Evolutionary conservation across 768 basidiomycete genomes (phyloP).

Genomic region (Pleurotus cornucopiae): DNA sequence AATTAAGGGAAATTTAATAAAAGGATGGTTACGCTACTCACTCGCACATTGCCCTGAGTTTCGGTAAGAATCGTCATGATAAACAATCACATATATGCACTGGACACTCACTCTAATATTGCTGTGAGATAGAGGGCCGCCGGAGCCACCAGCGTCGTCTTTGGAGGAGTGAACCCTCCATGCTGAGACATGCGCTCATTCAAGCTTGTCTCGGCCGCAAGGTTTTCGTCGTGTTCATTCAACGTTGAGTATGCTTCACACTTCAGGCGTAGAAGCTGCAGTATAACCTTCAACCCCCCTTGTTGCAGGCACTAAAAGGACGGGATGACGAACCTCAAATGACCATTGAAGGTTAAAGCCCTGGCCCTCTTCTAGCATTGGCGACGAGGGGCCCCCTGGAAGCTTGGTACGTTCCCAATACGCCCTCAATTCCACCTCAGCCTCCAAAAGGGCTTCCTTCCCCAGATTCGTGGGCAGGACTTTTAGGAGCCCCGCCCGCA

Average conservation of each 20-base stretch:
- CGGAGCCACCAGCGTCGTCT: constrained; percentile 61
- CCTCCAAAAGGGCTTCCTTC: constrained; percentile 89
- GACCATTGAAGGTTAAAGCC: constrained; percentile 71
- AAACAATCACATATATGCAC: constrained; percentile 15
- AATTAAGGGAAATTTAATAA: constrained; percentile 9
- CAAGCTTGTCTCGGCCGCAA: constrained; percentile 55
- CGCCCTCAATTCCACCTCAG: constrained; percentile 86
- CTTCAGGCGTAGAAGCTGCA: constrained; percentile 74
- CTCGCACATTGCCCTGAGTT: constrained; percentile 79
- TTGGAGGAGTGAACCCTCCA: constrained; percentile 45
- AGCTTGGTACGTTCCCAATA: constrained; percentile 75
- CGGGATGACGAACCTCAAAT: constrained; percentile 55
- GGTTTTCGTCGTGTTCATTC: constrained; percentile 77
- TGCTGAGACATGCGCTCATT: constrained; percentile 55
- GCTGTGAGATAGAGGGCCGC: constrained; percentile 90
- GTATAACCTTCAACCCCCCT: constrained; percentile 10
- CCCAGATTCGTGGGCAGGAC: constrained; percentile 78
- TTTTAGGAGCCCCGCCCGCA: constrained; percentile 68
- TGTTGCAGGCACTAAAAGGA: constrained; percentile 11
- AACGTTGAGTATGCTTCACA: constrained; percentile 87
- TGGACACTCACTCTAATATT: constrained; percentile 77
- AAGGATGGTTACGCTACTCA: constrained; percentile 34
- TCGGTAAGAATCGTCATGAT: constrained; percentile 21
- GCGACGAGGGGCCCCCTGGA: constrained; percentile 19
- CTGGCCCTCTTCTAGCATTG: constrained; percentile 43